Base-by-base conservation (phyloP, 2,329 filamentous ascomycete species). In the Trichophyton benhamiae region DNA sequence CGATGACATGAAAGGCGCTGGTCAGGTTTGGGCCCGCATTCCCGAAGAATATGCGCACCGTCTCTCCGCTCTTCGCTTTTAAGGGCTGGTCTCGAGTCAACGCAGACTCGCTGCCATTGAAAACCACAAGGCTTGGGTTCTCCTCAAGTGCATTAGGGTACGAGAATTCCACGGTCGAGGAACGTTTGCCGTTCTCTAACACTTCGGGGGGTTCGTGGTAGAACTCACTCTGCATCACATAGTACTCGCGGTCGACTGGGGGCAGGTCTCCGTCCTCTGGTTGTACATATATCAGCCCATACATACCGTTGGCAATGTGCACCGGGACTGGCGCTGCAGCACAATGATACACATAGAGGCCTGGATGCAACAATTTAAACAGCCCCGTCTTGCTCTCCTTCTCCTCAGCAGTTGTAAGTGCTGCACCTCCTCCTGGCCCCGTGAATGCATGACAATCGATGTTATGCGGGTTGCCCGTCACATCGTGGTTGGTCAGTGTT, bases 291-390 rank as follows among this genome's bases (percentile, higher is more conserved):
- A 73, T 68, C 57, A 74, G 68, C 9, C 72, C 72, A 60, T 72
- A 73, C 72, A 74, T 74, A 42, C 71, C 72, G 60, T 74, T 73
- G 15, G 71, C 71, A 41, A 74, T 73, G 62, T 74, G 71, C 2
- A 73, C 71, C 3, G 71, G 71, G 2, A 74, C 72, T 0, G 72
- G 72, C 0, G 69, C 71, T 0, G 72, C 71, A 1, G 72, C 70
- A 52, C 71, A 74, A 63, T 73, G 72, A 63, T 74, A 74, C 0
- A 72, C 30, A 55, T 67, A 74, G 8, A 74, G 64, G 1, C 71
- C 72, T 0, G 71, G 71, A 44, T 63, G 66, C 8, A 69, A 65
- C 1, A 73, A 63, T 36, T 66, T 67, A 65, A 74, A 73, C 36
- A 66, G 46, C 7, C 66, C 71, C 0, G 69, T 69, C 59, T 73